Base-by-base conservation (phyloP, 1,139 yeast species). In the Geotrichum histeridarum region DNA sequence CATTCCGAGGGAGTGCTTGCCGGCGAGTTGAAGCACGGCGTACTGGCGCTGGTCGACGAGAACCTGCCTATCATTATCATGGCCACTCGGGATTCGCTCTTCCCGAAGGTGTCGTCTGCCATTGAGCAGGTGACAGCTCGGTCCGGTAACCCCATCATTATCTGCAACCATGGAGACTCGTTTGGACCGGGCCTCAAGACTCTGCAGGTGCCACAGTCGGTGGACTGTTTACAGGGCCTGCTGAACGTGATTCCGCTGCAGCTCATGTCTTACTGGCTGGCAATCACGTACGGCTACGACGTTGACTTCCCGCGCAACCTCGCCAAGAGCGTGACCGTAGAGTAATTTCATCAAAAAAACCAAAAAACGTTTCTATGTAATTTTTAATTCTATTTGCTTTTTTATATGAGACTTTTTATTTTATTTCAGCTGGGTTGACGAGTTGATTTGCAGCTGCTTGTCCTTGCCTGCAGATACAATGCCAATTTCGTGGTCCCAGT, bases 1-100 rank as follows among this genome's bases (percentile, higher is more conserved):
- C 99, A 94, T 72, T 90, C 98, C 27, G 99, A 94, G 76, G 99
- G 99, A 76, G 96, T 94, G 51, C 82, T 93, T 63, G 99, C 99
- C 30, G 99, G 99, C 70, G 99, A 94, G 74, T 82, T 94, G 73
- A 94, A 94, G 74, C 99, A 94, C 70, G 99, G 99, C 73, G 96
- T 90, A 39, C 81, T 94, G 67, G 99, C 99, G 2, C 80, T 94
- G 61, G 97, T 94, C 60, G 99, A 94, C 72, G 95, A 87, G 66
- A 77, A 86, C 63, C 78, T 94, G 67, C 99, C 99, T 60, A 89
- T 93, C 61, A 86, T 94, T 72, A 95, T 96, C 9, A 84, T 94
- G 73, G 98, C 97, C 54, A 93, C 99, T 12, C 82, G 95, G 68
- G 99, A 94, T 73, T 88, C 97, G 22, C 80, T 94, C 64, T 91